phyloP scores from a whole-genome alignment of 2,329 filamentous ascomycete species.

The Diplodia seriata region DNA sequence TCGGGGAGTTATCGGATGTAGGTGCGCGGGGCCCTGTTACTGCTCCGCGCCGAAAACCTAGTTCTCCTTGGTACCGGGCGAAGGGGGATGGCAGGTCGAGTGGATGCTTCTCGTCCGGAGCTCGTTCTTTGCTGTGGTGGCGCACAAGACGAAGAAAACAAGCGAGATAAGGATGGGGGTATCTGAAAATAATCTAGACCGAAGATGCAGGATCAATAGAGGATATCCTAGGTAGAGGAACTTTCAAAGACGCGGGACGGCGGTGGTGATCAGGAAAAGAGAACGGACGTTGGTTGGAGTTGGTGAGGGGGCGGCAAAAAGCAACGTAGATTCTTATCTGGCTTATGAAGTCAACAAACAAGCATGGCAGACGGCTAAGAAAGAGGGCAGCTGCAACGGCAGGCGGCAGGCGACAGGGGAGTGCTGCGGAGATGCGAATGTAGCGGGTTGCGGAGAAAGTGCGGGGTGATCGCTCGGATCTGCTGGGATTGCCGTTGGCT shows the following conservation, averaged over 20 bases:
- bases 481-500: conserved; percentile 1
- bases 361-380: not conserved
- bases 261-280: not conserved
- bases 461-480: conserved; percentile 18
- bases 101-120: not conserved
- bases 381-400: not conserved
- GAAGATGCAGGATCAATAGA: not conserved
- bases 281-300: not conserved
- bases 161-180: not conserved
- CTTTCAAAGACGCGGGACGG: not conserved
- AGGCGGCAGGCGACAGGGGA: conserved; percentile 6
- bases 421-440: conserved; percentile 1
- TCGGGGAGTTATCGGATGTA: not conserved
- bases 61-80: not conserved
- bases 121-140: not conserved
- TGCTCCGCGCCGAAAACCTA: not conserved
- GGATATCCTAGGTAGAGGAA: not conserved
- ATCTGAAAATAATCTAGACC: not conserved
- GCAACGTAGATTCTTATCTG: conserved; percentile 16
- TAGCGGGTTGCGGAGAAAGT: conserved; percentile 24
- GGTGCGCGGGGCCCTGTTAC: not conserved
- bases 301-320: conserved; percentile 12
- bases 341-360: conserved; percentile 16
- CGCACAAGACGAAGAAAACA: not conserved
- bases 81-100: not conserved